phyloP scores from a whole-genome alignment of 1,284 basidiomycete genomes.

The Ceratobasidium sp. region DNA sequence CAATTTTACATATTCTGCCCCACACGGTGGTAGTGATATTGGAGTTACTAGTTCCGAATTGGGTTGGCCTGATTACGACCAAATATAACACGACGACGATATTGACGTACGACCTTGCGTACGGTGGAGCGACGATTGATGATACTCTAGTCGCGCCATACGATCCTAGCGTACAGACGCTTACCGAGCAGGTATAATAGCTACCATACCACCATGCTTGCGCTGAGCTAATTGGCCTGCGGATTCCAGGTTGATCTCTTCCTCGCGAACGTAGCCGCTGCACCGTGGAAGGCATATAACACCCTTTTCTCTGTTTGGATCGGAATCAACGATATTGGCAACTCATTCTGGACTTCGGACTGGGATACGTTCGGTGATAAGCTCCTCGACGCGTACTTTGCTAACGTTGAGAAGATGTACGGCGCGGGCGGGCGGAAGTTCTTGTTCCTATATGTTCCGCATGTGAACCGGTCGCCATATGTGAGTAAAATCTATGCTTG shows the following conservation, averaged over 20 bases:
- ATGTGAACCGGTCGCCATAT: slow-evolving; percentile 71
- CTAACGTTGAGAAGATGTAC: slow-evolving; percentile 71
- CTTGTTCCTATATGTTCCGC: slow-evolving; percentile 76
- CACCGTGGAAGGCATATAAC: slow-evolving; percentile 68
- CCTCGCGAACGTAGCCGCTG: slow-evolving; percentile 65
- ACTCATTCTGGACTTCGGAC: slow-evolving; percentile 42
- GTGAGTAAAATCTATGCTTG: slow-evolving; percentile 32
- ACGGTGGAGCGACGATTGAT: slow-evolving; percentile 48
- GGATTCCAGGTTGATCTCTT: slow-evolving; percentile 67
- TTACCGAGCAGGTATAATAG: slow-evolving; percentile 44
- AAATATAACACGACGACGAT: slow-evolving; percentile 46
- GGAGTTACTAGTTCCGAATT: slow-evolving; percentile 44
- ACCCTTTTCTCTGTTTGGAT: slow-evolving; percentile 75
- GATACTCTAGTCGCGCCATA: slow-evolving; percentile 47
- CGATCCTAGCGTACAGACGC: slow-evolving; percentile 41
- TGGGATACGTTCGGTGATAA: slow-evolving; percentile 72
- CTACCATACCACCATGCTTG: no score
- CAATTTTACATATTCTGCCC: no score
- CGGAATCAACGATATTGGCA: slow-evolving; percentile 61
- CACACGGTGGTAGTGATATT: background rate
- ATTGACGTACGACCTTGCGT: slow-evolving; percentile 48
- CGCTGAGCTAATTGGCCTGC: no score
- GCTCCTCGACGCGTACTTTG: slow-evolving; percentile 66
- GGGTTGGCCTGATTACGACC: slow-evolving; percentile 46
- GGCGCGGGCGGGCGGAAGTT: slow-evolving; percentile 70